phyloP scores from a whole-genome alignment of 164 flowering plant genomes.

The Taxillus chinensis region DNA sequence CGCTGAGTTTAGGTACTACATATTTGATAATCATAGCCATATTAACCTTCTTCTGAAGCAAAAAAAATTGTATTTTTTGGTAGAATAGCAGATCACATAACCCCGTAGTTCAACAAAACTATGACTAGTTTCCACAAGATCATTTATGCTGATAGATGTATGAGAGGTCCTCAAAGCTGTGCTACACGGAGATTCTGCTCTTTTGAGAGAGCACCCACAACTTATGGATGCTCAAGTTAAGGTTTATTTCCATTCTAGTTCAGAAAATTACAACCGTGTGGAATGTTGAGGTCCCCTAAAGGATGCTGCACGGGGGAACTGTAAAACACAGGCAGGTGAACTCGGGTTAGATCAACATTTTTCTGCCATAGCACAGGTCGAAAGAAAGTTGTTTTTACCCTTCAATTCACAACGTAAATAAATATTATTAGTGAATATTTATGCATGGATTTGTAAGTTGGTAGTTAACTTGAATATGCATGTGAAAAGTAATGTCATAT shows the following conservation, averaged over 20 bases:
- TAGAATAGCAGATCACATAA: neutral
- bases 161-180: neutral
- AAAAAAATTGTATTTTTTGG: neutral
- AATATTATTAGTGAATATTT: too few relatives aligned
- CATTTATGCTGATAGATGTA: neutral
- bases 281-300: neutral
- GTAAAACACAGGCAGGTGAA: neutral
- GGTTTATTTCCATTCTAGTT: constrained; percentile 1
- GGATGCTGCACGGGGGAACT: neutral
- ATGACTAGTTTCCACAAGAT: neutral
- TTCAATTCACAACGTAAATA: too few relatives aligned
- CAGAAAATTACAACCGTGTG: neutral
- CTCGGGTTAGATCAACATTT: neutral
- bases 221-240: neutral
- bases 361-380: neutral
- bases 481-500: neutral
- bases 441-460: neutral
- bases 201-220: neutral
- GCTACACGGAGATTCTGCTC: neutral
- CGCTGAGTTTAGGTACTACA: neutral
- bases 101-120: neutral
- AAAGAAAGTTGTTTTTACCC: too few relatives aligned
- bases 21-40: neutral
- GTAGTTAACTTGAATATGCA: neutral
- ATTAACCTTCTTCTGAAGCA: neutral